Conservation (phyloP, 768 basidiomycete genomes). For the Trametes maxima region DNA sequence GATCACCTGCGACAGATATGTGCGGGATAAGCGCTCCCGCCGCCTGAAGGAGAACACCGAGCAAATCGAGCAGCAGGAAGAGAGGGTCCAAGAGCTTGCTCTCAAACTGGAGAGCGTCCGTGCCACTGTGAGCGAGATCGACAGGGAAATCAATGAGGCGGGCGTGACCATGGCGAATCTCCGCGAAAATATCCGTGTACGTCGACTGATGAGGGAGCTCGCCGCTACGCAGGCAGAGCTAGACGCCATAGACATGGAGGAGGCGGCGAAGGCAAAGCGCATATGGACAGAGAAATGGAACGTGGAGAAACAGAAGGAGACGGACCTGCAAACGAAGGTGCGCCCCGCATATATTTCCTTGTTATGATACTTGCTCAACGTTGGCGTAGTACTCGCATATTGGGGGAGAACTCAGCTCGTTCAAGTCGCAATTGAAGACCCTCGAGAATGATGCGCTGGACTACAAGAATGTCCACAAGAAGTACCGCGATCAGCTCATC, state of each 20-base stretch:
- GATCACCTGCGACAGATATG: constrained; percentile 55
- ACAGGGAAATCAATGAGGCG: constrained; percentile 79
- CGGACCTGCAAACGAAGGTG: constrained; percentile 69
- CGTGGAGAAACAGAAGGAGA: constrained; percentile 71
- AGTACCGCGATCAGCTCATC: constrained; percentile 88
- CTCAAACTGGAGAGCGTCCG: constrained; percentile 45
- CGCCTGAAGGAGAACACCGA: constrained; percentile 60
- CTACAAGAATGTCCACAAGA: constrained; percentile 83
- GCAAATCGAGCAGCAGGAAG: constrained; percentile 52
- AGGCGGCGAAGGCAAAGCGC: constrained; percentile 78
- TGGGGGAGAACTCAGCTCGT: constrained; percentile 79
- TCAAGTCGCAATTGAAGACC: constrained; percentile 64
- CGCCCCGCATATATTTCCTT: constrained; percentile 16
- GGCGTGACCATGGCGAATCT: constrained; percentile 69
- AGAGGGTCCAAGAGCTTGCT: constrained; percentile 45
- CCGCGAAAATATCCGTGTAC: constrained; percentile 81
- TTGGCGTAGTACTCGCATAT: constrained; percentile 69
- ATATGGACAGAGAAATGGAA: constrained; percentile 84
- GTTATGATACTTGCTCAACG: not conserved
- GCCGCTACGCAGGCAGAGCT: constrained; percentile 69
- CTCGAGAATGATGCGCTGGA: constrained; percentile 76
- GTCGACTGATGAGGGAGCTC: constrained; percentile 69
- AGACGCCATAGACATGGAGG: constrained; percentile 78
- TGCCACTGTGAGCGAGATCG: constrained; percentile 55
- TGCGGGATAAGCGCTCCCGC: constrained; percentile 65